phyloP scores from a whole-genome alignment of 2,329 filamentous ascomycete species.

The Verticillium klebahnii region DNA sequence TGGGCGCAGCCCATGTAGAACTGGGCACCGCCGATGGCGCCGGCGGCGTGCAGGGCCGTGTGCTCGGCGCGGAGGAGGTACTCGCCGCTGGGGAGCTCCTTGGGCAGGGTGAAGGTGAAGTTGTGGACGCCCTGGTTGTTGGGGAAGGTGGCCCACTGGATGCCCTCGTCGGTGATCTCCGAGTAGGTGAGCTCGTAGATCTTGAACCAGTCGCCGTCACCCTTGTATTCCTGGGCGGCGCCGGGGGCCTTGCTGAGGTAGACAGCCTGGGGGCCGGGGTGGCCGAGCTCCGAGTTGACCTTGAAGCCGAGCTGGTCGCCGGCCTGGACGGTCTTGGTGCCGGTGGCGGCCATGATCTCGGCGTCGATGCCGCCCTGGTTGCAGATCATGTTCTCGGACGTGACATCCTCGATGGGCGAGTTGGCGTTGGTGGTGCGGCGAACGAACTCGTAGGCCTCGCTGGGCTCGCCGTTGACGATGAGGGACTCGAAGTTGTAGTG shows the following conservation, averaged over 20 bases:
- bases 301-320: neutral
- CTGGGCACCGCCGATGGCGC: conserved; percentile 22
- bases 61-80: conserved; percentile 42
- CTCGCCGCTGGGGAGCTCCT: conserved; percentile 31
- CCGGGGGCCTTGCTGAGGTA: conserved; percentile 30
- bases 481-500: conserved; percentile 15
- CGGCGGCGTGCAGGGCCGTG: conserved; percentile 39
- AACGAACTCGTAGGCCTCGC: conserved; percentile 12
- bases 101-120: conserved; percentile 18
- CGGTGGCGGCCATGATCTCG: conserved; percentile 28
- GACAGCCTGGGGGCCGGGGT: conserved; percentile 32
- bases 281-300: conserved; percentile 17
- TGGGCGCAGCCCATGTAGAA: conserved; percentile 42
- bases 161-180: conserved; percentile 19
- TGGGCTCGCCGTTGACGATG: conserved; percentile 14
- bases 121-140: conserved; percentile 9
- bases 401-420: conserved; percentile 33
- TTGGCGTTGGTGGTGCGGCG: conserved; percentile 19
- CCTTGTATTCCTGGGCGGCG: conserved; percentile 21
- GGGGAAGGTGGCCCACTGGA: conserved; percentile 25
- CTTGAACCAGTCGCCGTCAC: conserved; percentile 32
- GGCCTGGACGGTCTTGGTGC: conserved; percentile 16
- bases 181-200: conserved; percentile 26
- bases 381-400: conserved; percentile 31
- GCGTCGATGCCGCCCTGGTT: conserved; percentile 31